These are phyloP conservation scores for Hypholoma sublateritium DNA, from an alignment of 768 basidiomycete species.

Conservation along the genomic window DNA sequence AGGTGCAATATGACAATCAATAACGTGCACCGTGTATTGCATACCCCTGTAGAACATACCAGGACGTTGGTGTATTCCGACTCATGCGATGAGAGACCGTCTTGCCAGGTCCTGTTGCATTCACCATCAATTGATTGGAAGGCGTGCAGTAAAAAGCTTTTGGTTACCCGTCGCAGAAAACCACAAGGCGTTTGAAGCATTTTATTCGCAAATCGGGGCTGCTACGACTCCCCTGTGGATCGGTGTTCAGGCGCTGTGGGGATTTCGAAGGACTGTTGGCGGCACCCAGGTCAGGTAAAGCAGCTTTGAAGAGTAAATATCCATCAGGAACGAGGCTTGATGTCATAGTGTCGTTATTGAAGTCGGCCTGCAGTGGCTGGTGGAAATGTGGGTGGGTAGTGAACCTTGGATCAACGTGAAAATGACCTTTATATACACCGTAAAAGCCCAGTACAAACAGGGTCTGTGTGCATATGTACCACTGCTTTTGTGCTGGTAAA, in stretches of 20 bases:
- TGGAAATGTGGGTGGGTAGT: too few species aligned
- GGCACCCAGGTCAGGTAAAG: background rate
- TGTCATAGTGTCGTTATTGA: background rate
- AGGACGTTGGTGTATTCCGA: slow-evolving; percentile 58
- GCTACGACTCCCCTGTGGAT: slow-evolving; percentile 23
- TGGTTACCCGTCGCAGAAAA: slow-evolving; percentile 75
- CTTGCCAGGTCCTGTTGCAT: slow-evolving; percentile 68
- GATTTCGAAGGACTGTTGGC: slow-evolving; percentile 23
- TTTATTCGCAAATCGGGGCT: slow-evolving; percentile 14
- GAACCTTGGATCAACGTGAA: too few species aligned
- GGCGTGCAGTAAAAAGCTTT: background rate
- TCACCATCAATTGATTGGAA: background rate
- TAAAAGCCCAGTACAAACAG: too few species aligned
- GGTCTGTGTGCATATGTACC: background rate
- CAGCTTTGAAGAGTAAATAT: background rate
- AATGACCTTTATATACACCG: too few species aligned
- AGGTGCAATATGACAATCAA: background rate
- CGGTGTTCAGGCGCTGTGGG: slow-evolving; percentile 33
- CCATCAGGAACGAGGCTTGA: background rate
- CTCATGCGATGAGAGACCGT: slow-evolving; percentile 48
- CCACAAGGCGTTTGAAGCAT: slow-evolving; percentile 58
- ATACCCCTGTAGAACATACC: slow-evolving; percentile 27
- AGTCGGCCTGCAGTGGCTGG: background rate
- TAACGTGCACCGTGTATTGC: too few species aligned
- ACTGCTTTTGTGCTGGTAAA: too few species aligned